A percentile compares a stretch with the other conserved stretches of the same genome.
These are phyloP conservation scores for Dioscorea zingiberensis DNA, from an alignment of 106 monocot genomes.

Conservation along the genomic window DNA sequence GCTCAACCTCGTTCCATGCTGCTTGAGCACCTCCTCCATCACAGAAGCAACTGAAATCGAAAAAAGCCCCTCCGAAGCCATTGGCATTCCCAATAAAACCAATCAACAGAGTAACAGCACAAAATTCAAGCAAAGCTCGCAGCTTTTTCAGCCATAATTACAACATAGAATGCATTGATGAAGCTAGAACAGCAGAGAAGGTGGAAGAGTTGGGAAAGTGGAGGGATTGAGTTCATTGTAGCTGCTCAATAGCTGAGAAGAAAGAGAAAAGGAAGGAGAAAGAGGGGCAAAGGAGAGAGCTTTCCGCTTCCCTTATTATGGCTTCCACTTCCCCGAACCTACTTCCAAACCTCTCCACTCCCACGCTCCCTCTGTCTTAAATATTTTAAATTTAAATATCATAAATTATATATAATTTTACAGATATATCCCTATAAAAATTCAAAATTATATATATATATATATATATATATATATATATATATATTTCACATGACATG, in stretches of 20 bases:
- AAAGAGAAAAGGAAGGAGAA: background rate
- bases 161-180: background rate
- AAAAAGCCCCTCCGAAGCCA: constrained; percentile 1
- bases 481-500: too few species aligned
- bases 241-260: background rate
- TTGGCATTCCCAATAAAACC: background rate
- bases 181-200: background rate
- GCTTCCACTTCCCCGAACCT: background rate
- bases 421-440: too few species aligned
- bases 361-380: too few species aligned
- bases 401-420: too few species aligned
- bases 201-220: background rate
- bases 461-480: too few species aligned
- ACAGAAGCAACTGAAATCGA: background rate
- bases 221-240: background rate
- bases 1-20: constrained; percentile 3
- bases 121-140: too few species aligned
- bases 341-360: background rate
- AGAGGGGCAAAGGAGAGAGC: background rate
- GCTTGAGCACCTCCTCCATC: constrained; percentile 8
- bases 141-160: background rate
- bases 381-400: too few species aligned
- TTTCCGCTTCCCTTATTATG: background rate
- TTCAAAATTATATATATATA: too few species aligned
- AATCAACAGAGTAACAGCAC: background rate